Percentiles rank a stretch among this genome's conserved stretches.
Evolutionary conservation across 106 monocot species (phyloP).

Genomic region (Posidonia australis): DNA sequence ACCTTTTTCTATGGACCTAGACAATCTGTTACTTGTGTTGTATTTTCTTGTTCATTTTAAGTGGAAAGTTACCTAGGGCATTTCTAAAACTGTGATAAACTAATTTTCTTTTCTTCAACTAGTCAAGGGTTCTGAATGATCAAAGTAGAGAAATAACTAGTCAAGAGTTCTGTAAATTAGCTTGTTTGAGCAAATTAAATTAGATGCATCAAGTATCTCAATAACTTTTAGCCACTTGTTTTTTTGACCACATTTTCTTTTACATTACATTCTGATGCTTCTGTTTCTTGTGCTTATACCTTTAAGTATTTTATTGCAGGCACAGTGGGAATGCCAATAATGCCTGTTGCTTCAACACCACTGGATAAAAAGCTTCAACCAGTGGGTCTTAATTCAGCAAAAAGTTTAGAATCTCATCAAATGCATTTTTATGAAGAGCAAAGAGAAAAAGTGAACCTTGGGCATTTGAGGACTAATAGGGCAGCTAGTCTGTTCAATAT

Average conservation of each 20-base stretch:
- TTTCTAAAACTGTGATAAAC: too few relatives aligned
- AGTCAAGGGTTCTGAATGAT: too few relatives aligned
- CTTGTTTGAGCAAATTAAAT: too few relatives aligned
- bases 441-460: slow-evolving; percentile 1
- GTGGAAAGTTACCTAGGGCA: too few relatives aligned
- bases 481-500: slow-evolving; percentile 1
- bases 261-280: too few relatives aligned
- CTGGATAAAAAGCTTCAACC: slow-evolving; percentile 21
- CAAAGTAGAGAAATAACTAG: too few relatives aligned
- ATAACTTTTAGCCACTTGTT: neutral
- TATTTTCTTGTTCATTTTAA: neutral
- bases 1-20: too few relatives aligned
- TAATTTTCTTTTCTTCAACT: too few relatives aligned
- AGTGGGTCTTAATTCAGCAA: slow-evolving; percentile 10
- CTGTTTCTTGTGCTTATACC: slow-evolving; percentile 13
- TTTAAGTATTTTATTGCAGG: neutral
- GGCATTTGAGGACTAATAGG: slow-evolving; percentile 6
- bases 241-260: neutral
- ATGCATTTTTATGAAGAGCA: neutral
- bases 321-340: slow-evolving; percentile 18
- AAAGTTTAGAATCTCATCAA: neutral
- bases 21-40: too few relatives aligned
- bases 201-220: too few relatives aligned
- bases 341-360: slow-evolving; percentile 39
- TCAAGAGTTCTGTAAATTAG: too few relatives aligned